These are phyloP conservation scores for Rhizopogon salebrosus DNA, from an alignment of 768 basidiomycete genomes.

Conservation along the genomic window DNA sequence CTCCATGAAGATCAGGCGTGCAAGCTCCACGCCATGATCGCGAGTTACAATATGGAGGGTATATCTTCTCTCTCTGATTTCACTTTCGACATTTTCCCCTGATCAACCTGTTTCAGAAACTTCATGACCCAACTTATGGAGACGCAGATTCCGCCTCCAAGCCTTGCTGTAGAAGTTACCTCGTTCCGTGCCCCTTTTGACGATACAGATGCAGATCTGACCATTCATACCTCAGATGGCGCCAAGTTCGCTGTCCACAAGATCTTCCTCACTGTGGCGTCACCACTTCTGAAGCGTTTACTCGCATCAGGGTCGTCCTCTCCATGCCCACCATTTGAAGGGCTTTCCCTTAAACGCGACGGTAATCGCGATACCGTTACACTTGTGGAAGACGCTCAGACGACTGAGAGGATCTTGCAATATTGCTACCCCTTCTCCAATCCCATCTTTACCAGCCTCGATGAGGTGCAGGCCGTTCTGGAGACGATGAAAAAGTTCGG, in stretches of 20 bases:
- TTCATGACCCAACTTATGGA: constrained; percentile 24
- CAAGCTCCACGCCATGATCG: background rate
- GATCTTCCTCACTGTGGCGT: constrained; percentile 36
- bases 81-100: background rate
- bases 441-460: constrained; percentile 28
- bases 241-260: constrained; percentile 40
- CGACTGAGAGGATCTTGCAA: constrained; percentile 27
- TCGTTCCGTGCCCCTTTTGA: constrained; percentile 32
- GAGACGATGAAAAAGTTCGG: constrained; percentile 35
- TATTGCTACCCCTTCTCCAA: constrained; percentile 33
- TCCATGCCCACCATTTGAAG: constrained; percentile 23
- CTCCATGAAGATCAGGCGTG: constrained; percentile 3
- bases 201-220: constrained; percentile 35
- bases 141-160: constrained; percentile 12
- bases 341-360: constrained; percentile 17
- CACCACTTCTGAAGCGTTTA: constrained; percentile 33
- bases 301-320: constrained; percentile 22
- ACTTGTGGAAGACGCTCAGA: constrained; percentile 27
- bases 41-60: background rate
- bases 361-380: constrained; percentile 22
- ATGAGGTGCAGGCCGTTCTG: constrained; percentile 30
- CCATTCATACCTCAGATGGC: constrained; percentile 37
- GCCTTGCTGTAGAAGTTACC: constrained; percentile 19
- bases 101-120: background rate
- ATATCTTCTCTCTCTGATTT: background rate